These are phyloP conservation scores for Epichloe amarillans DNA, from an alignment of 2,329 filamentous ascomycete species.

Conservation along the genomic window DNA sequence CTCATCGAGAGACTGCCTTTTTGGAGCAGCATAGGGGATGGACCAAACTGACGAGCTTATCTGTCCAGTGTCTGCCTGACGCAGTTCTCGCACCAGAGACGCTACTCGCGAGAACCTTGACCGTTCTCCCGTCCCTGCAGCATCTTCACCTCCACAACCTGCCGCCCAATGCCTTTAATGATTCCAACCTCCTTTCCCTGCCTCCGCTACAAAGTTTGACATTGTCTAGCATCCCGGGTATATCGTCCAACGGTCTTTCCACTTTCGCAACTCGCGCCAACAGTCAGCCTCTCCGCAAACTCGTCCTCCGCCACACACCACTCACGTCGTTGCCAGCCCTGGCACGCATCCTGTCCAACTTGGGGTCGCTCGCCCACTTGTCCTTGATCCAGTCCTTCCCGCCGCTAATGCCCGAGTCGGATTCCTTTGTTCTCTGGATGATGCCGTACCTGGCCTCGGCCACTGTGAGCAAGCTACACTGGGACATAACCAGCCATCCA, in stretches of 20 bases:
- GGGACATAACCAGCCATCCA: constrained; percentile 46
- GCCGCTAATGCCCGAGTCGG: constrained; percentile 41
- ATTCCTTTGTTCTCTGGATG: constrained; percentile 42
- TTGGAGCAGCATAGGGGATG: constrained; percentile 40
- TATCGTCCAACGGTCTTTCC: constrained; percentile 43
- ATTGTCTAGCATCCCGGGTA: constrained; percentile 40
- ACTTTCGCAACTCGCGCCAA: constrained; percentile 37
- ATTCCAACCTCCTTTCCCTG: constrained; percentile 39
- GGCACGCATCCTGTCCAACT: constrained; percentile 44
- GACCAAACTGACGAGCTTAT: constrained; percentile 40
- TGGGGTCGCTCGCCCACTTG: constrained; percentile 34
- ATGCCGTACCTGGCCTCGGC: constrained; percentile 49
- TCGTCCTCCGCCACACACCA: constrained; percentile 43
- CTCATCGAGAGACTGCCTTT: constrained; percentile 29
- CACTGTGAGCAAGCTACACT: constrained; percentile 43
- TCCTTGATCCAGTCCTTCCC: constrained; percentile 40
- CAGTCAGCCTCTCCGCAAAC: constrained; percentile 30
- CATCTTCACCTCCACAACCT: constrained; percentile 47
- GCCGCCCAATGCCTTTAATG: constrained; percentile 41
- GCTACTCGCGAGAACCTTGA: constrained; percentile 37
- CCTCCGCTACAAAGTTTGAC: constrained; percentile 42
- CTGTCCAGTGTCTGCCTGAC: constrained; percentile 45
- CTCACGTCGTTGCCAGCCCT: constrained; percentile 43
- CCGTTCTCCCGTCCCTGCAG: constrained; percentile 38
- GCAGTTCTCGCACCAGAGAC: constrained; percentile 39